Evolutionary conservation across 306 rosid species (phyloP).

Genomic region (Urtica urens): DNA sequence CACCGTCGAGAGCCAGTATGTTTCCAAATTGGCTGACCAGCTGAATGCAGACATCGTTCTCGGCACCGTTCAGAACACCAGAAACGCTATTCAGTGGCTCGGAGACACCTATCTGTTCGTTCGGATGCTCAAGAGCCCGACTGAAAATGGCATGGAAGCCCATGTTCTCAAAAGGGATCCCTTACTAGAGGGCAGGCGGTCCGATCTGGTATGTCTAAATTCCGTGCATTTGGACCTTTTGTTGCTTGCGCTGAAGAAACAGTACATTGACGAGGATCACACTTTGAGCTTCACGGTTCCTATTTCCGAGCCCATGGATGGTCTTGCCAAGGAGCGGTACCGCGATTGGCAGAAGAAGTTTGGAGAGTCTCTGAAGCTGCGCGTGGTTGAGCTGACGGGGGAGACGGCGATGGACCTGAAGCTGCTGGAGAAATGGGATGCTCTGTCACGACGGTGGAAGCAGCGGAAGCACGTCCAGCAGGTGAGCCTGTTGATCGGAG

Average conservation of each 20-base stretch:
- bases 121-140: constrained; percentile 73
- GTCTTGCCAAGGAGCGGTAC: constrained; percentile 76
- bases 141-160: constrained; percentile 67
- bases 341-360: constrained; percentile 86
- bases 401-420: constrained; percentile 70
- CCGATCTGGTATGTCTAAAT: constrained; percentile 78
- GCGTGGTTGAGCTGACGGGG: constrained; percentile 75
- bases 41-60: constrained; percentile 87
- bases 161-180: constrained; percentile 58
- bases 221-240: constrained; percentile 94
- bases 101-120: constrained; percentile 74
- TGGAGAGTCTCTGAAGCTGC: constrained; percentile 46
- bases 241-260: constrained; percentile 74
- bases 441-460: constrained; percentile 92
- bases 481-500: constrained; percentile 84
- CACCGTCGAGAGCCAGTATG: constrained; percentile 88
- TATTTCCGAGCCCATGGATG: constrained; percentile 70
- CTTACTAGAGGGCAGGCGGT: constrained; percentile 75
- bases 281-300: constrained; percentile 79
- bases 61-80: constrained; percentile 85
- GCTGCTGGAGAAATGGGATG: constrained; percentile 95
- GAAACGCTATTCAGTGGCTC: constrained; percentile 75
- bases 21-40: constrained; percentile 86
- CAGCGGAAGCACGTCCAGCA: constrained; percentile 73
- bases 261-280: constrained; percentile 79